Conservation (phyloP, 2,329 filamentous ascomycete species). For the Xylaria sp. region DNA sequence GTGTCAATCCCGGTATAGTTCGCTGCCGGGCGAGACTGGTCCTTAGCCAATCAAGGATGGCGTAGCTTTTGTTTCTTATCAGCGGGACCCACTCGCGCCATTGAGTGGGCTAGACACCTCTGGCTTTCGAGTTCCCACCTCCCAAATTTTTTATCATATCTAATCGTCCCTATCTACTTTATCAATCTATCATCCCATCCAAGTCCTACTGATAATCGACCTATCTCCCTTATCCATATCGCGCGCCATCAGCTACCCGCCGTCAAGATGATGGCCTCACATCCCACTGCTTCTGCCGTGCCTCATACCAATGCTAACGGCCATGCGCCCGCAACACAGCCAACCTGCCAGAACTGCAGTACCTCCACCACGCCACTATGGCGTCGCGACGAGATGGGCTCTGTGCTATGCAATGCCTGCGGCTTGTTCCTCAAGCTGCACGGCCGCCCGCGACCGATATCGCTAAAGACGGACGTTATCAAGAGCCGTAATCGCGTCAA, state of each 20-base stretch:
- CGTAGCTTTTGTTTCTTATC: slow-evolving; percentile 34
- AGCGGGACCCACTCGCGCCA: slow-evolving; percentile 25
- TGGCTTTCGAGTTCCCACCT: slow-evolving; percentile 30
- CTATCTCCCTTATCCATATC: slow-evolving; percentile 37
- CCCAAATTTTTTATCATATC: slow-evolving; percentile 45
- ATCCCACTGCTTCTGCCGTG: slow-evolving; percentile 49
- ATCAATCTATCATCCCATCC: slow-evolving; percentile 37
- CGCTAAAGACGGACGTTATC: slow-evolving; percentile 98
- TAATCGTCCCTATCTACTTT: slow-evolving; percentile 39
- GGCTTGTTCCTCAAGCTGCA: slow-evolving; percentile 98
- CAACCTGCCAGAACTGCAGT: slow-evolving; percentile 94
- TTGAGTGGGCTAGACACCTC: slow-evolving; percentile 28
- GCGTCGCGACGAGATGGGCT: slow-evolving; percentile 95
- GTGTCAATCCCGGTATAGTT: slow-evolving; percentile 1
- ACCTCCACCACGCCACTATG: slow-evolving; percentile 97
- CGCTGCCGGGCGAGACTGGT: neutral
- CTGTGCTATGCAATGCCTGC: slow-evolving; percentile 98
- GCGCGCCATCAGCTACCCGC: slow-evolving; percentile 38
- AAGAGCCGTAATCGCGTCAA: slow-evolving; percentile 99
- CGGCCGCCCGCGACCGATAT: slow-evolving; percentile 90
- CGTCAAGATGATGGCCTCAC: slow-evolving; percentile 50
- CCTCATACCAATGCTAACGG: slow-evolving; percentile 59
- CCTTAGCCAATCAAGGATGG: slow-evolving; percentile 27
- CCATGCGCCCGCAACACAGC: slow-evolving; percentile 77
- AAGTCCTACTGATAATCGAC: slow-evolving; percentile 30